Conservation (phyloP, 768 basidiomycete genomes). For the Auricularia sp. region DNA sequence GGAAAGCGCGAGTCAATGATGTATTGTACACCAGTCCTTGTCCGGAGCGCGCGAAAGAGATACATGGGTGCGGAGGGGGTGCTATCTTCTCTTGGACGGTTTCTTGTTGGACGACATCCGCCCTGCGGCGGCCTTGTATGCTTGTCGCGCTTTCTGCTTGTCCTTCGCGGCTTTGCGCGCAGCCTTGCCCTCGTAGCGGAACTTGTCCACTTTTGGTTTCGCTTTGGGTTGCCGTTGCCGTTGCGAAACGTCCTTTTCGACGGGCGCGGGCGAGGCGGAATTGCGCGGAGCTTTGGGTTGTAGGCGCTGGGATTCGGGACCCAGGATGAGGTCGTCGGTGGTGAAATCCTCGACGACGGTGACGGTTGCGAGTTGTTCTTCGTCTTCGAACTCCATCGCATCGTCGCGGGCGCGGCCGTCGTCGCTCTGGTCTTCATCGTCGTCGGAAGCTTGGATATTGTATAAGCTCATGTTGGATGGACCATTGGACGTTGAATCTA, state of each 20-base stretch:
- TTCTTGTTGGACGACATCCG: neutral
- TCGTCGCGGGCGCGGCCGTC: conserved; percentile 40
- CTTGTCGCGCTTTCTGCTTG: conserved; percentile 55
- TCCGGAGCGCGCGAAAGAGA: neutral
- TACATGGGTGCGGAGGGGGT: neutral
- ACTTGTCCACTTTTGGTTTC: conserved; percentile 30
- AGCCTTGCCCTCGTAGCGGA: conserved; percentile 63
- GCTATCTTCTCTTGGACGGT: neutral
- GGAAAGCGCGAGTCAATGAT: neutral
- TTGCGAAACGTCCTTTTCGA: too few species aligned
- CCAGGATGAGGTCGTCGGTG: conserved; percentile 50
- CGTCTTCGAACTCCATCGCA: conserved; percentile 71
- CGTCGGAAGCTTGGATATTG: conserved; percentile 15
- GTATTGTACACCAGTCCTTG: neutral
- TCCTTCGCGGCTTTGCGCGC: conserved; percentile 50
- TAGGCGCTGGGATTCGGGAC: conserved; percentile 18
- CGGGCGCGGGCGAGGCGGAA: too few species aligned
- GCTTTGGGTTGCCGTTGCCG: conserved; percentile 12
- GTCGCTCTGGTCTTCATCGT: conserved; percentile 38
- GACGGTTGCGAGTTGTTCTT: conserved; percentile 79
- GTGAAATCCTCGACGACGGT: conserved; percentile 91
- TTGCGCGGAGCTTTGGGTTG: conserved; percentile 9
- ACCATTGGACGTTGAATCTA: neutral
- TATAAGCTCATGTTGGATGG: neutral
- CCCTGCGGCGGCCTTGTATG: conserved; percentile 67